Base-by-base conservation (phyloP, 495 filamentous ascomycete species). In the Viridothelium virens region DNA sequence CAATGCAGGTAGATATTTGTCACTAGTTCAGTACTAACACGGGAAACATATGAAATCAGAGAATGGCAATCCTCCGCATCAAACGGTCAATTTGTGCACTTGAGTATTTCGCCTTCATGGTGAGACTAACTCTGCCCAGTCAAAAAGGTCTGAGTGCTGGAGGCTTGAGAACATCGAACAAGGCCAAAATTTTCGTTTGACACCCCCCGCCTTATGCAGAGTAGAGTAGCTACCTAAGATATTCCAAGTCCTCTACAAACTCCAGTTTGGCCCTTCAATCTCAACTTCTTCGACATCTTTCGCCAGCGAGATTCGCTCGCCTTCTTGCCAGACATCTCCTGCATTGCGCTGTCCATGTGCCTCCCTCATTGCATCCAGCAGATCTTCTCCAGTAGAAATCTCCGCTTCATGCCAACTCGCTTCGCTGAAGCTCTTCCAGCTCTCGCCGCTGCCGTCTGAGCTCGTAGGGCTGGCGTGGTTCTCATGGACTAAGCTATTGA, bases 381-480 rank as follows among this genome's bases (percentile, higher is more conserved):
- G n/a, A 36, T 59, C 53, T 59, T 59, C 53, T 36, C 53, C 53
- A 2, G 53, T 36, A 59, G 53, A 59, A 36, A 36, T 31, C 18
- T 59, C 53, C n/a, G 53, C 53, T 59, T 59, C 53, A 59, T 59
- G 53, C 53, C 53, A 59, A 59, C 53, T 59, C 31, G 53, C 53
- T 14, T 59, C 53, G 31, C 53, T 59, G 31, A 59, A 59, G 14
- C 53, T 59, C 53, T 59, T 59, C 53, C 53, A 59, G 53, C 53
- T 59, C 53, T 59, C 53, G 53, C 18, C 53, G 31, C 53, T 36
- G 2, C 53, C 14, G 0, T 59, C 7, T 36, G 53, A 59, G 53
- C 31, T 36, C 2, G 31, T 59, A 5, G 53, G 53, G 36, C 53
- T 59, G 14, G 5, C 53, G 31, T 59, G 7, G 5, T 59, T 4